These are phyloP conservation scores for Aspergillus sp. DNA, from an alignment of 2,329 filamentous ascomycete genomes.

Conservation along the genomic window DNA sequence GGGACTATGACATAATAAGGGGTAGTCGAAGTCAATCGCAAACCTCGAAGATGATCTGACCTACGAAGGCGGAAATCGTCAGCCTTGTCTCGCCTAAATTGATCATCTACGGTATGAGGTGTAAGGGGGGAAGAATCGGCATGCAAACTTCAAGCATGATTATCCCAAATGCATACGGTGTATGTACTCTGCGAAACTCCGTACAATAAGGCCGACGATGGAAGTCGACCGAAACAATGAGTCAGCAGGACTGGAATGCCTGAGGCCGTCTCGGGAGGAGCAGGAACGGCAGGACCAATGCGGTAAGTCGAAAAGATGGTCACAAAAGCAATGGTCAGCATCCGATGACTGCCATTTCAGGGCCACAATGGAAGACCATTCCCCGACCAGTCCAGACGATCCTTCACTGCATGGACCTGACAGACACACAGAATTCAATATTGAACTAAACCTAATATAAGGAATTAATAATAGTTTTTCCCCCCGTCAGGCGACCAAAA, in stretches of 20 bases:
- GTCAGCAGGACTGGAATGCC: neutral
- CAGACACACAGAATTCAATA: too few relatives aligned
- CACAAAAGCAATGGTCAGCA: too few relatives aligned
- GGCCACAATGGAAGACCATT: neutral
- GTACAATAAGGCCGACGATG: neutral
- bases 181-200: too few relatives aligned
- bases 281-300: neutral
- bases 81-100: neutral
- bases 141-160: too few relatives aligned
- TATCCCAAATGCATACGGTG: too few relatives aligned
- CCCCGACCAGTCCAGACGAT: neutral
- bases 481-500: constrained; percentile 9
- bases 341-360: too few relatives aligned
- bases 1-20: neutral
- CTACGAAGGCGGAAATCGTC: neutral
- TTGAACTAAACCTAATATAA: too few relatives aligned
- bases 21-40: too few relatives aligned
- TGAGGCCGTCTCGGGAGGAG: neutral
- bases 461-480: too few relatives aligned
- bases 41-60: too few relatives aligned
- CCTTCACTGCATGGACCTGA: neutral
- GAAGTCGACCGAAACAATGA: neutral
- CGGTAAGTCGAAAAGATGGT: neutral
- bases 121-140: too few relatives aligned
- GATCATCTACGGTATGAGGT: too few relatives aligned